Evolutionary conservation across 805 yeast species (phyloP), one percentile per base, ranked within the genome.

Genomic region (Myxozyma neglecta): DNA sequence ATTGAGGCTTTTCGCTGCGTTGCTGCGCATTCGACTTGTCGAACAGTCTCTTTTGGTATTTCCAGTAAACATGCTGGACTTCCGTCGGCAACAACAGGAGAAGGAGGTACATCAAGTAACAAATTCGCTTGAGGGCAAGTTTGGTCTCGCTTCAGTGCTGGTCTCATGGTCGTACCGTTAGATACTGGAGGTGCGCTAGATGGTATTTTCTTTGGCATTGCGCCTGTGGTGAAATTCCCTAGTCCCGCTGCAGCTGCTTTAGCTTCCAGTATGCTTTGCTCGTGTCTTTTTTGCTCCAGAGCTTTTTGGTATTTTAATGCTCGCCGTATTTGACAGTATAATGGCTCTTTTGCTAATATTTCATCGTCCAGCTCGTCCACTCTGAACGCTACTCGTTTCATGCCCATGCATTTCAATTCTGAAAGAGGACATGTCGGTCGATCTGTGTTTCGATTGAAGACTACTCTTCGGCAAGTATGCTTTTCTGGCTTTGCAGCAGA

Each of bases 341-440:
- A 58, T 13, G 67, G 66, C 59, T 53, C 64, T 40, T 55, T 57
- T 11, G 48, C 61, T 18, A 64, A 53, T 18, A 34, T 36, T 29
- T 63, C 63, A 46, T 64, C 67, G 50, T 65, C 67, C 34, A 64
- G 56, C 42, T 57, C 64, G 53, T 61, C 65, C 40, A 64, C 67
- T 14, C 56, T 54, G 56, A 64, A 64, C 35, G 64, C 61, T 11
- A 64, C 67, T 5, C 67, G 62, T 53, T 57, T 56, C 54, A 60
- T 36, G 14, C 44, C 51, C 42, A 57, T 16, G 29, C 35, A 6
- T 14, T 43, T 47, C 11, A 64, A 54, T 32, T 64, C 67, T n/a
- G 54, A 32, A 13, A 64, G 49, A 39, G 67, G 67, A 34, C 67
- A 64, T 10, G 24, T 7, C 6, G 53, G 56, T 24, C 67, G 60